Base-by-base conservation (phyloP, 441 rosid genomes). In the Hura crepitans region DNA sequence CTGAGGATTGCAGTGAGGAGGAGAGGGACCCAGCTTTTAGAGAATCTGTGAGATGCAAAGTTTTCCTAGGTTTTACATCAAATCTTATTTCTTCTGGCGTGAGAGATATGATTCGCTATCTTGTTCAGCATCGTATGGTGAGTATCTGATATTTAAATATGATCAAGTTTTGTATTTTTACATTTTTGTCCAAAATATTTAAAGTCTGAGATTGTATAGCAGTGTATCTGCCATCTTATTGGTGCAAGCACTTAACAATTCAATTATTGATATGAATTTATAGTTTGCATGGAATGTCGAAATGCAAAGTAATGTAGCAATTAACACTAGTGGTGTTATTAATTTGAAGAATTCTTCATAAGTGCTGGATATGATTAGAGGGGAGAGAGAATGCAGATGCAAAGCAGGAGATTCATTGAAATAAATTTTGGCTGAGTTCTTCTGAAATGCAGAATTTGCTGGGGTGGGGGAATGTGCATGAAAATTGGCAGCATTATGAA, bases 1-100 rank as follows among this genome's bases (percentile, higher is more conserved):
- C 82, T 25, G 88, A 87, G 64, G 91, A 89, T 72, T 90, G 87
- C 68, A 78, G 72, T 20, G 91, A 85, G 78, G 88, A 86, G 77
- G 97, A 90, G 80, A 84, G 77, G 70, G 77, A 90, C 35, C 85
- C 72, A 30, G 62, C 74, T 6, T 90, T 79, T 28, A 83, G 97
- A 72, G 77, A 84, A 59, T 87, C 97, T 23, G 87, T 92, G 39
- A 82, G 77, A 75, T 90, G 90, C 82, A 92, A 94, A 81, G 85
- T 94, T 51, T 94, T 94, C 83, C 80, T 92, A 69, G 97, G 97
- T 71, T 94, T 94, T 74, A 94, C 97, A 67, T 94, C 97, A 28
- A 94, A 92, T 82, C 93, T 94, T 49, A 74, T 94, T 74, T 94
- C 97, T 1, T 94, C 99, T 57, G 97, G 99, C 64, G 79, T 92